Base-by-base conservation (phyloP, 2,329 filamentous ascomycete genomes). In the Cordyceps pruinosa region DNA sequence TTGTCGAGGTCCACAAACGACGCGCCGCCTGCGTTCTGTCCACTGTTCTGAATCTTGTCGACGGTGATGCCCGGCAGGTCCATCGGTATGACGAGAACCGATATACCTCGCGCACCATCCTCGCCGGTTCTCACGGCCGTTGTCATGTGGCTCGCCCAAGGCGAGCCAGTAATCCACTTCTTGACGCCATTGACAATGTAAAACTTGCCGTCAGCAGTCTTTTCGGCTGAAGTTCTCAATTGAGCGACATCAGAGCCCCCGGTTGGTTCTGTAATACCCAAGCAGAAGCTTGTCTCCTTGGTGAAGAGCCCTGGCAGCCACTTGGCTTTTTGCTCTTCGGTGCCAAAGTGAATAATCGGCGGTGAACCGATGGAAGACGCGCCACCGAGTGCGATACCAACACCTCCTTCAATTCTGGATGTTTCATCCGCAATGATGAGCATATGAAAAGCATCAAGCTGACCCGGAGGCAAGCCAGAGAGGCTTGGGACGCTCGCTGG, bases 131-230 rank as follows among this genome's bases (percentile, higher is more conserved):
- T 74, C 5, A 85, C 82, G 2, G 83, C 84, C 13, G 83, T 82
- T 0, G 83, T 84, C 67, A 81, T 79, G 65, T 83, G 83, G 49
- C 83, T 77, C 13, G 84, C 80, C 75, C 77, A 83, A 1, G 81
- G 77, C 15, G 75, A 80, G 47, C 82, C 83, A 1, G 85, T 86
- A 61, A 88, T 87, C 83, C 83, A 86, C 66, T 86, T 86, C 73
- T 88, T 87, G 51, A 78, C 77, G 0, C 84, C 85, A 57, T 85
- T 86, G n/a, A 87, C 82, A 35, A 85, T 64, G 62, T 86, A 88
- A 49, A 72, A 66, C 34, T 74, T 71, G 0, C 77, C 79, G 37
- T 79, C 73, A 1, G 61, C 13, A 0, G 67, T 61, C 26, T 72
- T 73, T 37, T 69, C 66, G 0, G 85, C 85, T 0, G 80, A 86